Conservation (phyloP, 768 basidiomycete genomes). For the Auriculariales sp. region DNA sequence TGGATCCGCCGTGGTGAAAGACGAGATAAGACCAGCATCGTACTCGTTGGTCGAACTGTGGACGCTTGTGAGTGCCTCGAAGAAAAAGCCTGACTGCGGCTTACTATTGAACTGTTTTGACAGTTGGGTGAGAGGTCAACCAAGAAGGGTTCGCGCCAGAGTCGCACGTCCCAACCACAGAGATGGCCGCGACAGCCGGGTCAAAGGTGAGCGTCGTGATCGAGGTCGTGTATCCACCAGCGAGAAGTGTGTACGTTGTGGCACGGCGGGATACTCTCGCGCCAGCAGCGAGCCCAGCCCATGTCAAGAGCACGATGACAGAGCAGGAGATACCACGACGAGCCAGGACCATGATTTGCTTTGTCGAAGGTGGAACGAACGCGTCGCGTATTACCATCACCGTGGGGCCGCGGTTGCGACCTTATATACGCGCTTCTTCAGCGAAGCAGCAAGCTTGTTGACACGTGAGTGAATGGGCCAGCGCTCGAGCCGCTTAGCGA, state of each 20-base stretch:
- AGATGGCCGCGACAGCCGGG: not conserved
- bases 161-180: not conserved
- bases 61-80: not conserved
- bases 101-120: slow-evolving; percentile 47
- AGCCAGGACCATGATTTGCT: too few relatives aligned
- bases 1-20: slow-evolving; percentile 27
- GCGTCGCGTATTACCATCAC: too few relatives aligned
- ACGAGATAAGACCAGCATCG: slow-evolving; percentile 30
- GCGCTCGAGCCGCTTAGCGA: too few relatives aligned
- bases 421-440: too few relatives aligned
- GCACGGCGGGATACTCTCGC: too few relatives aligned
- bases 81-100: slow-evolving; percentile 10
- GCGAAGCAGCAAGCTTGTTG: too few relatives aligned
- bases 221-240: not conserved
- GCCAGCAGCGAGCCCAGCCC: too few relatives aligned
- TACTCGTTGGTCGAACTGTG: slow-evolving; percentile 48
- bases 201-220: not conserved
- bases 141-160: slow-evolving; percentile 41
- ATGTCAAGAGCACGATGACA: too few relatives aligned
- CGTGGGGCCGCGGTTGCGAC: too few relatives aligned
- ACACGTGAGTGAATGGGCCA: too few relatives aligned
- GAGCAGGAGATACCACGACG: too few relatives aligned
- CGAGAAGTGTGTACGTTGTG: not conserved
- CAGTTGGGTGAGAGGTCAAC: slow-evolving; percentile 42
- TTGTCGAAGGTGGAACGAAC: too few relatives aligned